Evolutionary conservation across 1,139 yeast species (phyloP).

Genomic region (Yamadazyma trypodendri): DNA sequence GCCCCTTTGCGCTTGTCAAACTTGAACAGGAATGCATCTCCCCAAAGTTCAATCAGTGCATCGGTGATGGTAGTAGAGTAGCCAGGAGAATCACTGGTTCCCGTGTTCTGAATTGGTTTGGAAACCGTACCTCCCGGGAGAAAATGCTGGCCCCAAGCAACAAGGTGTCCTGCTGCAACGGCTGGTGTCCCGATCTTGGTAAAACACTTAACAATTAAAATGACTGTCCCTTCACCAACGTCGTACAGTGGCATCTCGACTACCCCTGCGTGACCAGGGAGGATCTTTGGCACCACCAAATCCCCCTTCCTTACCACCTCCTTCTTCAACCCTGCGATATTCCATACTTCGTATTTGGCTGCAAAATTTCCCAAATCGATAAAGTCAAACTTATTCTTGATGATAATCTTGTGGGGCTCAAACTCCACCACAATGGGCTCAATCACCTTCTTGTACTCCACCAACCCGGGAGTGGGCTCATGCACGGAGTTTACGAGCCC

Average conservation of each 20-base stretch:
- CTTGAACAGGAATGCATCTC: not conserved
- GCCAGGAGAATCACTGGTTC: not conserved
- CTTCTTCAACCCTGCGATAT: not conserved
- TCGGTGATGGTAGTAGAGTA: not conserved
- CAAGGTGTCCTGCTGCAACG: constrained; percentile 19
- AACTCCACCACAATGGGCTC: constrained; percentile 24
- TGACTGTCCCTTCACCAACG: constrained; percentile 2
- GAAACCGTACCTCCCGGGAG: too few species aligned
- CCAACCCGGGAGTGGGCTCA: constrained; percentile 31
- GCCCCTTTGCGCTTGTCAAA: constrained; percentile 7
- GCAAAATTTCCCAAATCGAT: constrained; percentile 9
- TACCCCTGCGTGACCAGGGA: not conserved
- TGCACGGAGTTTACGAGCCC: constrained; percentile 31
- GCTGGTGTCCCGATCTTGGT: constrained; percentile 8
- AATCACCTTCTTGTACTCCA: constrained; percentile 26
- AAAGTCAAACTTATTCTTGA: constrained; percentile 17
- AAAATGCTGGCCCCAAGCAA: constrained; percentile 24
- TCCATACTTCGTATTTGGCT: constrained; percentile 8
- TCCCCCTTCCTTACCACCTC: not conserved
- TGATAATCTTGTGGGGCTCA: constrained; percentile 5
- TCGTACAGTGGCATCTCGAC: not conserved
- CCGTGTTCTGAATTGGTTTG: not conserved
- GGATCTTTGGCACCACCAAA: not conserved
- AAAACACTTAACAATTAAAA: constrained; percentile 10
- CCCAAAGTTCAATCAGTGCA: not conserved